Base-by-base conservation (phyloP, 768 basidiomycete genomes). In the Lyophyllum atratum region DNA sequence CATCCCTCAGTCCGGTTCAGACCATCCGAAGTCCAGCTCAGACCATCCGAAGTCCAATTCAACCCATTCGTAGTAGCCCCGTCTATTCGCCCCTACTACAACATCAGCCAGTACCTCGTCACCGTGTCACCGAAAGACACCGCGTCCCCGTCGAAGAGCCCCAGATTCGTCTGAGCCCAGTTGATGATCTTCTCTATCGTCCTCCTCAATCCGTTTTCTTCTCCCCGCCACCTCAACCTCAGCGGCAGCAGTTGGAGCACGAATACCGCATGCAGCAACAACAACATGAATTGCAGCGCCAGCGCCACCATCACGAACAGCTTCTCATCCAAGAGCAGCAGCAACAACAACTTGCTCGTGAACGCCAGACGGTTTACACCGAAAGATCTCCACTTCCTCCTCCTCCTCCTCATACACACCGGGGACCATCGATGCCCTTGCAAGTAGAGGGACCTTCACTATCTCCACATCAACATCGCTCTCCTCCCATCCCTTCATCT, bases 231-330 rank as follows among this genome's bases (percentile, higher is more conserved):
- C 43, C 26, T 12, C 59, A 56, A 37, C 29, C 49, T 26, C 58
- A 54, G 43, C 53, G 59, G n/a, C 62, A 64, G 4, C 59, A 50
- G 22, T 43, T 52, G 39, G 60, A 61, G 12, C 55, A 66, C 29
- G 68, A 68, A 40, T 64, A 61, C n/a, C 62, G 50, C 8, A 29
- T 54, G 28, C 67, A 68, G 49, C 68, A 60, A 37, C 68, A 62
- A n/a, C 68, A 59, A 17, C 68, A 59, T 25, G 67, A 70, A 25
- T 62, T 63, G 14, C 63, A 64, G 29, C 64, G 56, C n/a, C 63
- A 68, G 44, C 66, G 62, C 11, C 62, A 66, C n/a, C 67, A 68
- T 43, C 68, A 64, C 55, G 62, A 65, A 6, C 64, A 62, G 49
- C 62, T 63, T 45, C 51, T 65, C 33, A 58, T 55, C 26, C 64